Base-by-base conservation (phyloP, 768 basidiomycete genomes). In the Serendipita vermifera region DNA sequence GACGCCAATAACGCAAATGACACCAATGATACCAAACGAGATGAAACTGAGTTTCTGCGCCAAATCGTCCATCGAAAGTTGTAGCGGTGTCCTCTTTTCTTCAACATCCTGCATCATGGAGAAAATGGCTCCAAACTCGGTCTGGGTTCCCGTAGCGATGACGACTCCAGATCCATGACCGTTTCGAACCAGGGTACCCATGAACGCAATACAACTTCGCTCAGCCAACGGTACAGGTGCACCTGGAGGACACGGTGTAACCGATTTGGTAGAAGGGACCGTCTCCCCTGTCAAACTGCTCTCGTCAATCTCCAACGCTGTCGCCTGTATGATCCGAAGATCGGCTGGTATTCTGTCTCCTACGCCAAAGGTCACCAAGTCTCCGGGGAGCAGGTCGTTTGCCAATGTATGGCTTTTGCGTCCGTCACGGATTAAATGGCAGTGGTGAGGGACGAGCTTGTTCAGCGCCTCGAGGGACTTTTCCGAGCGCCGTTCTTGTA, bases 41-140 rank as follows among this genome's bases (percentile, higher is more conserved):
- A 92, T 65, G 26, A 90, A 72, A 1, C 92, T 94, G 1, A 98
- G 77, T 59, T 87, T 87, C 69, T 90, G 85, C 1, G 94, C 93
- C 5, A 98, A 80, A 63, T 97, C 92, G 67, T 98, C 93, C 93
- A 98, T 98, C 66, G 77, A 87, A 11, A 88, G 71, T 65, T 98
- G 93, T 26, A 98, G 72, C 0, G 91, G 94, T 3, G 93, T 97
- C 54, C 91, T 80, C 65, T 83, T 84, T 69, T 97, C 93, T 60
- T 93, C 90, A 38, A 82, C 91, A 65, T 96, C 91, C 68, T 96
- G 91, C 89, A 98, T 90, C 90, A 96, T 94, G 13, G 85, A 82
- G 66, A 98, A 98, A 59, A 98, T 89, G 56, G 94, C 82, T 24
- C 93, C 93, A 68, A 98, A 94, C 65, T 98, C 93, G 1, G 90